A percentile compares a stretch with the other conserved stretches of the same genome.
Evolutionary conservation across 2,329 filamentous ascomycete genomes (phyloP).

Genomic region (Paramyrothecium sp.): DNA sequence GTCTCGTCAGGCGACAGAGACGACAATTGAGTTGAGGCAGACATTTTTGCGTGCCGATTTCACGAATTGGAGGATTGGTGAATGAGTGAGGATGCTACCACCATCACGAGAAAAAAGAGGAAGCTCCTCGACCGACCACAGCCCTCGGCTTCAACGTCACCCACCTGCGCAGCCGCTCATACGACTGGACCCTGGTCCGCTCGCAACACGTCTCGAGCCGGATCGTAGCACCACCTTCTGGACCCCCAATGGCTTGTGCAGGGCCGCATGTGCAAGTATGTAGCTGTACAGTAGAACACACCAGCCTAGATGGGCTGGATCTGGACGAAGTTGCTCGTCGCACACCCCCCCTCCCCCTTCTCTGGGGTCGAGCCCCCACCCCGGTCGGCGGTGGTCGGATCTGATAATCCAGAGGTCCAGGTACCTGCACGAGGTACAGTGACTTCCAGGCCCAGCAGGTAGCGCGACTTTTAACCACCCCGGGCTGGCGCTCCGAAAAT

Average conservation of each 20-base stretch:
- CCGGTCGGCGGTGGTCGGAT: not conserved
- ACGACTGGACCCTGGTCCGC: too few relatives aligned
- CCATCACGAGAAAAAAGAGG: not conserved
- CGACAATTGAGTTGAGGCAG: slow-evolving; percentile 20
- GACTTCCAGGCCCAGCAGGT: not conserved
- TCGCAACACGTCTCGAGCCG: too few relatives aligned
- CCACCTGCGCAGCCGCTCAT: too few relatives aligned
- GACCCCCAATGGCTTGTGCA: too few relatives aligned
- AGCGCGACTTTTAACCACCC: not conserved
- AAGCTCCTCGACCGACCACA: not conserved
- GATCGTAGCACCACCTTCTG: too few relatives aligned
- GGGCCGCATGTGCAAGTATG: too few relatives aligned
- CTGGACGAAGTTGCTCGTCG: too few relatives aligned
- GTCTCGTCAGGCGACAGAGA: slow-evolving; percentile 31
- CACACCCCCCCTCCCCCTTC: too few relatives aligned
- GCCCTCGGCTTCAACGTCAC: not conserved
- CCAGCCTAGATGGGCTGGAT: too few relatives aligned
- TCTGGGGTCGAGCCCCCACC: not conserved
- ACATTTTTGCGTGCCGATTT: slow-evolving; percentile 16
- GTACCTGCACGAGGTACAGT: not conserved
- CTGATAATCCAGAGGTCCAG: not conserved
- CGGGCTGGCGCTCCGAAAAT: not conserved
- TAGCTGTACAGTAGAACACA: too few relatives aligned
- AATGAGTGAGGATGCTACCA: not conserved
- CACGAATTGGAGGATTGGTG: not conserved